phyloP scores from a whole-genome alignment of 768 basidiomycete species.

The Lentinula sp. region DNA sequence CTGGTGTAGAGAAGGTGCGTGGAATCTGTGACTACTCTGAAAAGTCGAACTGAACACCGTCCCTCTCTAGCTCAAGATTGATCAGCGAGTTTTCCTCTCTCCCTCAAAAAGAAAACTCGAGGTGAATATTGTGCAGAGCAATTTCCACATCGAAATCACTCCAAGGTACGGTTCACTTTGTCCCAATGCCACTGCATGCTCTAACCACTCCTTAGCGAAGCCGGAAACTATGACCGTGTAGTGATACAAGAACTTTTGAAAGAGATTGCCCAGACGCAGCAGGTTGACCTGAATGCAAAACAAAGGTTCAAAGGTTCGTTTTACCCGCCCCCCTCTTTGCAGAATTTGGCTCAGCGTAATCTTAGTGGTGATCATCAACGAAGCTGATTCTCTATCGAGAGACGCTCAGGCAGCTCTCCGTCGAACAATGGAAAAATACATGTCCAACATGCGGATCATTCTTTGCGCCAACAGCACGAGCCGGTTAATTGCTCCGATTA shows the following conservation, averaged over 20 bases:
- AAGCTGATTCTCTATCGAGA: slow-evolving; percentile 89
- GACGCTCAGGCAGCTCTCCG: slow-evolving; percentile 97
- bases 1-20: slow-evolving; percentile 85
- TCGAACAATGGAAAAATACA: slow-evolving; percentile 99
- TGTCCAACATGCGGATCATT: slow-evolving; percentile 95
- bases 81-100: slow-evolving; percentile 92
- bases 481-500: slow-evolving; percentile 94
- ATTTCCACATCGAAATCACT: slow-evolving; percentile 96
- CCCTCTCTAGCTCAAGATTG: slow-evolving; percentile 79
- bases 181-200: not conserved
- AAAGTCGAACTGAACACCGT: not conserved
- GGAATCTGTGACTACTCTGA: not conserved
- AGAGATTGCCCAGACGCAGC: slow-evolving; percentile 98
- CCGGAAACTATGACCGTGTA: slow-evolving; percentile 89
- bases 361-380: slow-evolving; percentile 95
- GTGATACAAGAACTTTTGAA: slow-evolving; percentile 97
- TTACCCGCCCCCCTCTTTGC: slow-evolving; percentile 5
- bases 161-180: slow-evolving; percentile 60
- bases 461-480: slow-evolving; percentile 94
- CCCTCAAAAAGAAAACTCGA: slow-evolving; percentile 93
- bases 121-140: slow-evolving; percentile 95
- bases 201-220: slow-evolving; percentile 56
- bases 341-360: not conserved
- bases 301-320: slow-evolving; percentile 89
- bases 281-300: slow-evolving; percentile 92